Evolutionary conservation across 2,329 filamentous ascomycete genomes (phyloP).

Genomic region (Dothiorella sarmentorum): DNA sequence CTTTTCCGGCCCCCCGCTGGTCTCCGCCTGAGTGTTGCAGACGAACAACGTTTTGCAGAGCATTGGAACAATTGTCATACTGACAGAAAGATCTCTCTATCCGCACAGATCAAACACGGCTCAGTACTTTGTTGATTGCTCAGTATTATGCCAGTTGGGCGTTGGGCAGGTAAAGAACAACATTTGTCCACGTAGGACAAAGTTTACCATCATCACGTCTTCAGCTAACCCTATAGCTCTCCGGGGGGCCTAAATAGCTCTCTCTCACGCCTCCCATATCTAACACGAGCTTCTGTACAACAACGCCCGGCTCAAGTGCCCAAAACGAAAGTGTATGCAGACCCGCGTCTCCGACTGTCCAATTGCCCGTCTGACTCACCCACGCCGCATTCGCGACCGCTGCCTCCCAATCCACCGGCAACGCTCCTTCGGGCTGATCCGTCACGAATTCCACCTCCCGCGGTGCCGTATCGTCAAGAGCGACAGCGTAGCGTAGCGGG

Average conservation of each 20-base stretch:
- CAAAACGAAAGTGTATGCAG: conserved; percentile 45
- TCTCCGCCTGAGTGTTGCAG: too few species aligned
- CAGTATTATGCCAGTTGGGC: too few species aligned
- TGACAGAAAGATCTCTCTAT: too few species aligned
- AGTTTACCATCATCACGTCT: too few species aligned
- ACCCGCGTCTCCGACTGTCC: conserved; percentile 30
- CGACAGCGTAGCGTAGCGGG: conserved; percentile 50
- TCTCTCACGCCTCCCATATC: conserved; percentile 54
- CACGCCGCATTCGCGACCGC: conserved; percentile 52
- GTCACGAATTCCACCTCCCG: conserved; percentile 43
- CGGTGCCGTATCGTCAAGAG: conserved; percentile 34
- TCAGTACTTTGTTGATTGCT: too few species aligned
- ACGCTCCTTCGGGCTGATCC: conserved; percentile 39
- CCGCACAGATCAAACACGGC: too few species aligned
- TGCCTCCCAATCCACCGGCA: conserved; percentile 48
- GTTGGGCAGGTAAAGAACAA: too few species aligned
- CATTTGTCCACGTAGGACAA: too few species aligned
- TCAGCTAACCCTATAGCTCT: conserved; percentile 36
- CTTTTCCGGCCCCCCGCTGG: too few species aligned
- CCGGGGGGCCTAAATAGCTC: conserved; percentile 56
- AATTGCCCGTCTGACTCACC: conserved; percentile 43
- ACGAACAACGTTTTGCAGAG: too few species aligned
- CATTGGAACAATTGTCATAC: too few species aligned
- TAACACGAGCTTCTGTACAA: conserved; percentile 51
- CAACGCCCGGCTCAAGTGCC: conserved; percentile 45